phyloP scores from a whole-genome alignment of 2,329 filamentous ascomycete genomes.

The Pyrenophora seminiperda region DNA sequence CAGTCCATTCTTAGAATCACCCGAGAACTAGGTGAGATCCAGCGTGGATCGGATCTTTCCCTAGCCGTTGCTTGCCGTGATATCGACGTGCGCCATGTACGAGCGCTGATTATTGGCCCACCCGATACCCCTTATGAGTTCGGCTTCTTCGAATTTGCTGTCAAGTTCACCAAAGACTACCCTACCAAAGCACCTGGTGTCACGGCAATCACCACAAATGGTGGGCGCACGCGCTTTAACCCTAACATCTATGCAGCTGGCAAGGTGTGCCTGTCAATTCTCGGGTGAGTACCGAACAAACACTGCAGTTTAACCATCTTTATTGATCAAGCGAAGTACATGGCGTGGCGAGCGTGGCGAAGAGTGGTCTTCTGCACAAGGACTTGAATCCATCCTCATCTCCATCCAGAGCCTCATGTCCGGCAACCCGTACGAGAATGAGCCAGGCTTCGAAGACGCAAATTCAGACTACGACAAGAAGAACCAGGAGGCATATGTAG shows the following conservation, averaged over 20 bases:
- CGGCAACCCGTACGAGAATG: conserved; percentile 90
- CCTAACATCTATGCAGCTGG: conserved; percentile 93
- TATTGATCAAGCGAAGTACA: conserved; percentile 63
- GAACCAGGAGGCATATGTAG: conserved; percentile 74
- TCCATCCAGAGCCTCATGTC: conserved; percentile 98
- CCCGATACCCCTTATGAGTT: conserved; percentile 96
- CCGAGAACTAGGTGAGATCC: conserved; percentile 84
- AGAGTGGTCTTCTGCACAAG: conserved; percentile 95
- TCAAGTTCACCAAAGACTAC: conserved; percentile 84
- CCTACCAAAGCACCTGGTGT: conserved; percentile 68
- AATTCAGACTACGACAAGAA: conserved; percentile 71
- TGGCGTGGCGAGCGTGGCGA: conserved; percentile 91
- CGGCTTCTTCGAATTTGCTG: conserved; percentile 90
- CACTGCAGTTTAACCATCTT: background rate
- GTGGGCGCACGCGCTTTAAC: conserved; percentile 88
- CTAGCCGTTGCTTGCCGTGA: conserved; percentile 87
- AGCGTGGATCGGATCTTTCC: conserved; percentile 82
- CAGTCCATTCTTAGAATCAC: conserved; percentile 88
- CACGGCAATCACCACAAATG: conserved; percentile 80
- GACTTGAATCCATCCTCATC: conserved; percentile 88
- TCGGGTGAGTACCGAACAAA: conserved; percentile 65
- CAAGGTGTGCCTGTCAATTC: conserved; percentile 92
- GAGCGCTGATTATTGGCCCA: conserved; percentile 86
- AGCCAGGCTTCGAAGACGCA: conserved; percentile 86
- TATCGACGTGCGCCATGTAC: conserved; percentile 84